Conservation (phyloP, 768 basidiomycete genomes). For the Stropharia rugosoannulata region DNA sequence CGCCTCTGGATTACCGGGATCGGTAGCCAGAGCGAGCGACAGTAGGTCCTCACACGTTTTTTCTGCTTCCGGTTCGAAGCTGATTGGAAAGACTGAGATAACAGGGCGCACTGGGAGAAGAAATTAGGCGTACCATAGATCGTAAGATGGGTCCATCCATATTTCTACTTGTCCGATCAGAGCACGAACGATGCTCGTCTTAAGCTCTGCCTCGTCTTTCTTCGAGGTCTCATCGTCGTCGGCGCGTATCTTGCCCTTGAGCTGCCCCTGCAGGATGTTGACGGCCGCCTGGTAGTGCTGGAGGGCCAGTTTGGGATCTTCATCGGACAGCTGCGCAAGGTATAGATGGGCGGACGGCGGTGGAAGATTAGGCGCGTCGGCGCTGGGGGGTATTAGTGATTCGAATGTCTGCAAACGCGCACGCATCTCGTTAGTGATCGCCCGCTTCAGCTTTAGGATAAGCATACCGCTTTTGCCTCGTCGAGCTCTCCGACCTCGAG, state of each 20-base stretch:
- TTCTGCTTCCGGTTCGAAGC: constrained; percentile 82
- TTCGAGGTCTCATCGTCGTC: constrained; percentile 27
- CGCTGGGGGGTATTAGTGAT: constrained; percentile 58
- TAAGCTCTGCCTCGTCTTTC: constrained; percentile 59
- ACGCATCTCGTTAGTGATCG: neutral
- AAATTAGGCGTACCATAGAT: constrained; percentile 66
- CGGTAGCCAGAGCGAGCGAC: constrained; percentile 65
- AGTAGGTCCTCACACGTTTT: constrained; percentile 80
- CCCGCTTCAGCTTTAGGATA: neutral
- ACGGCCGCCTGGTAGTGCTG: constrained; percentile 81
- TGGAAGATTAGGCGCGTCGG: constrained; percentile 56
- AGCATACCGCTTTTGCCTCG: constrained; percentile 60
- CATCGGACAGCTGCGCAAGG: constrained; percentile 81
- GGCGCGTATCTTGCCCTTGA: constrained; percentile 74
- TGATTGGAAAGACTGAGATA: constrained; percentile 25
- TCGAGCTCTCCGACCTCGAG: constrained; percentile 80
- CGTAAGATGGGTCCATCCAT: constrained; percentile 91
- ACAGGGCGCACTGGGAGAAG: neutral
- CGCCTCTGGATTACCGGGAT: constrained; percentile 77
- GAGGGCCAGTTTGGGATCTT: constrained; percentile 72
- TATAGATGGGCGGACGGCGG: constrained; percentile 85
- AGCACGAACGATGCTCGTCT: constrained; percentile 70
- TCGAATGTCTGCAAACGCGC: constrained; percentile 60
- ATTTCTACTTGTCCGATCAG: constrained; percentile 90
- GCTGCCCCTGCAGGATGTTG: constrained; percentile 60